Percentiles rank a stretch among this genome's conserved stretches.
Conservation (phyloP, 345 rosid genomes). For the Microcos paniculata region DNA sequence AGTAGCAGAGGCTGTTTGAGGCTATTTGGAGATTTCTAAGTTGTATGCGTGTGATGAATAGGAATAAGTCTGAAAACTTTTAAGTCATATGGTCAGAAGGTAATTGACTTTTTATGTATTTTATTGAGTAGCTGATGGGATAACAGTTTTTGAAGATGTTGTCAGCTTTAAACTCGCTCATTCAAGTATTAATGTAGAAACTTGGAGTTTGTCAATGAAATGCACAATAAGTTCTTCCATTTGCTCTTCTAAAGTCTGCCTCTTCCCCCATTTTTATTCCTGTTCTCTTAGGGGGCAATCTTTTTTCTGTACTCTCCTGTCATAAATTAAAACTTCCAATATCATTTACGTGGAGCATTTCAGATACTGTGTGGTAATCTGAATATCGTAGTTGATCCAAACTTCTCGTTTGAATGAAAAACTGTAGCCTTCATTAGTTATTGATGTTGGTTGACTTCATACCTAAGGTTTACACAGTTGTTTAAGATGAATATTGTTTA, state of each 20-base stretch:
- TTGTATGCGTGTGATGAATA: too few species aligned
- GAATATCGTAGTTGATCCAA: not conserved
- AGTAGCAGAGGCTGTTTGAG: too few species aligned
- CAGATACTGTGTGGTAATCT: not conserved
- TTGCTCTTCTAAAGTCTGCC: not conserved
- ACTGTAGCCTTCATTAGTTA: not conserved
- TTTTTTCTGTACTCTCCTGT: not conserved
- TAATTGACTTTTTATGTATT: not conserved
- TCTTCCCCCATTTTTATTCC: not conserved
- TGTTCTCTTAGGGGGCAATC: not conserved
- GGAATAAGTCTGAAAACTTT: too few species aligned
- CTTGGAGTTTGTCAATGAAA: not conserved
- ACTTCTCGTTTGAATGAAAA: not conserved
- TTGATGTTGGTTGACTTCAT: not conserved
- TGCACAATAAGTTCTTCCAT: not conserved
- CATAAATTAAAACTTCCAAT: not conserved
- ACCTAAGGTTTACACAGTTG: not conserved
- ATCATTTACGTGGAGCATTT: not conserved
- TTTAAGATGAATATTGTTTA: constrained; percentile 2
- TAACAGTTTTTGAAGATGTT: not conserved
- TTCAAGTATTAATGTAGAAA: not conserved
- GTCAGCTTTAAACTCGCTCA: not conserved
- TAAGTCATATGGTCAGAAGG: not conserved
- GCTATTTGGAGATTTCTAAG: too few species aligned
- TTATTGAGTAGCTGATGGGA: not conserved